These are phyloP conservation scores for Saccharum spontaneum DNA, from an alignment of 176 grass and related monocot species.

Conservation along the genomic window DNA sequence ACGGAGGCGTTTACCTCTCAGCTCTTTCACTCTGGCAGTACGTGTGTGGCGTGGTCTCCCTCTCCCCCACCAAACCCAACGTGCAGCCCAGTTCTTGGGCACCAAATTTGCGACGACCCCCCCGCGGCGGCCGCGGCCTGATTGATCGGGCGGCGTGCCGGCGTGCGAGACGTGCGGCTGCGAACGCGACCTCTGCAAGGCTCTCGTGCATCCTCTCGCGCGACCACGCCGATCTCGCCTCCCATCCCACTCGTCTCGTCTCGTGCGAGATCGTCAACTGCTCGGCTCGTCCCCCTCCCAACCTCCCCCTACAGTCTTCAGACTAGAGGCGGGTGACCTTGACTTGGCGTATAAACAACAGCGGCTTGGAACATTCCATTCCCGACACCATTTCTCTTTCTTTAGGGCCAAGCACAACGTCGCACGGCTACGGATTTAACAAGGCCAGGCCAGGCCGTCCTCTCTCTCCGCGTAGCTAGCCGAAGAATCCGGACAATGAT, in stretches of 20 bases:
- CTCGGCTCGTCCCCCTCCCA: background rate
- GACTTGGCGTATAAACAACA: constrained; percentile 40
- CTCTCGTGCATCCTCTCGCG: background rate
- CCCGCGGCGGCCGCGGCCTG: constrained; percentile 16
- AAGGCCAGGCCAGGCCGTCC: background rate
- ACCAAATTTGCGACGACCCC: constrained; percentile 31
- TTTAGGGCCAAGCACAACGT: constrained; percentile 28
- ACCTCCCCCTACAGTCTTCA: too few species aligned
- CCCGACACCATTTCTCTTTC: background rate
- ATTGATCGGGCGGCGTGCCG: background rate
- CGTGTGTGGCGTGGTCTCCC: background rate
- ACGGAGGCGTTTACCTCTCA: background rate
- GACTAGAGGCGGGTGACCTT: background rate
- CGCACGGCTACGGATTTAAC: background rate
- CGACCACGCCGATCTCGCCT: background rate
- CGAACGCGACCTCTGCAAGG: background rate
- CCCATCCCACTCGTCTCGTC: background rate
- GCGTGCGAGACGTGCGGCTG: constrained; percentile 11
- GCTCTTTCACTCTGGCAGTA: background rate
- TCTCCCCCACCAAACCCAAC: background rate
- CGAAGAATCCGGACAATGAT: constrained; percentile 25
- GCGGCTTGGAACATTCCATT: constrained; percentile 27
- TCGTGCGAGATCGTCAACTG: constrained; percentile 30
- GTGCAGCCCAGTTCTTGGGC: constrained; percentile 30
- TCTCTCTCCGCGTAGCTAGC: constrained; percentile 1